Base-by-base conservation (phyloP, 768 basidiomycete species). In the Auricularia cornea region DNA sequence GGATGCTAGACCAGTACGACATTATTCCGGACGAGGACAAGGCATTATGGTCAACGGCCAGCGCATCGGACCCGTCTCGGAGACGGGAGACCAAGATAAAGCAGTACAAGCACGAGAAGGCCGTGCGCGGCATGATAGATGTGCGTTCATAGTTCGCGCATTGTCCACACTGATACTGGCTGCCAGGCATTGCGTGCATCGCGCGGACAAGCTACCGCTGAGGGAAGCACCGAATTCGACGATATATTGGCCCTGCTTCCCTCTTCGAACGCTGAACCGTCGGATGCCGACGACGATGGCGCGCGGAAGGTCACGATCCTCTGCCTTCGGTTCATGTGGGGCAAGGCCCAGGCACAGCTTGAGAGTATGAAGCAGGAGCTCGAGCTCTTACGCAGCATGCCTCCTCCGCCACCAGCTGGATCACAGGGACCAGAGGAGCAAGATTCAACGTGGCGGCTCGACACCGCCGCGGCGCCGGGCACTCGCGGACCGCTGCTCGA, bases 71-170 rank as follows among this genome's bases (percentile, higher is more conserved):
- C 72, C 82, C 87, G 23, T 82, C 84, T 1, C 84, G 81, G 70
- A 81, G 89, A 62, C 78, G 97, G 67, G 94, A 96, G 67, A 73
- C 87, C 35, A 99, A 97, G 78, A 97, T 99, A 66, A 86, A 84
- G 65, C 94, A 95, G 71, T 98, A 85, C 73, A 86, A 88, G 73
- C 83, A 84, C 63, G 94, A 96, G 74, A 95, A 91, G 73, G 88
- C 90, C 38, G 74, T 98, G 31, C 83, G 85, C 61, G 74, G 75
- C 23, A 81, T 81, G 63, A 83, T 98, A 30, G 83, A 92, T 75
- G 92, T 90, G 61, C 59, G 75, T 71, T 23, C 31, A 18, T 14
- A 12, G n/a, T 40, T 30, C 40, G 11, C 29, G n/a, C n/a, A n/a
- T n/a, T n/a, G n/a, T n/a, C n/a, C n/a, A n/a, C n/a, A n/a, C n/a